Percentiles rank a stretch among this genome's conserved stretches.
These are phyloP conservation scores for Botrytis fabae DNA, from an alignment of 2,329 filamentous ascomycete genomes.

Conservation along the genomic window DNA sequence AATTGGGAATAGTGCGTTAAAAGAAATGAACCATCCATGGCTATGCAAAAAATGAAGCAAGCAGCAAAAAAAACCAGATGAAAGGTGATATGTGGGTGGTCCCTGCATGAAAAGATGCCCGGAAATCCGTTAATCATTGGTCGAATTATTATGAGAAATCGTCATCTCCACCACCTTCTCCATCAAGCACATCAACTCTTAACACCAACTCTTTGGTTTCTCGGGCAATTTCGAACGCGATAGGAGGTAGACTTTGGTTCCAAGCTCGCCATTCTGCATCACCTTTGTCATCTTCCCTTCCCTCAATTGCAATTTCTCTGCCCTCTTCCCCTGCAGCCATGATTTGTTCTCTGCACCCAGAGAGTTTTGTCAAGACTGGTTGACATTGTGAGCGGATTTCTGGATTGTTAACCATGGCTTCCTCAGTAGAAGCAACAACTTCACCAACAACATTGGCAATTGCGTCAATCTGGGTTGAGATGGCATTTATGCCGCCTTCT, in stretches of 20 bases:
- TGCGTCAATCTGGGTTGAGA: conserved; percentile 68
- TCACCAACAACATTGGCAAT: conserved; percentile 71
- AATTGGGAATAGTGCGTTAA: conserved; percentile 13
- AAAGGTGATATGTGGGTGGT: neutral
- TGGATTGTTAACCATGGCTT: conserved; percentile 54
- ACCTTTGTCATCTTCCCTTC: conserved; percentile 53
- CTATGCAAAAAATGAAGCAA: conserved; percentile 22
- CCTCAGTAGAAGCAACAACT: conserved; percentile 66
- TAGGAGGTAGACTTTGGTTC: conserved; percentile 72
- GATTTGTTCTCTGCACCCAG: conserved; percentile 64
- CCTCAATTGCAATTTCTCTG: conserved; percentile 56
- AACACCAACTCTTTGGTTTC: conserved; percentile 74
- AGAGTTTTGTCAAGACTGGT: conserved; percentile 56
- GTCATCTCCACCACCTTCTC: conserved; percentile 34
- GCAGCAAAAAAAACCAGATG: neutral
- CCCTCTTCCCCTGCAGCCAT: conserved; percentile 63
- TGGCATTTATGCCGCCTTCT: conserved; percentile 61
- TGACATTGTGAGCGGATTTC: conserved; percentile 52
- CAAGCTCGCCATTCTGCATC: conserved; percentile 60
- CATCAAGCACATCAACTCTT: conserved; percentile 45
- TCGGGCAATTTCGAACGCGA: conserved; percentile 83
- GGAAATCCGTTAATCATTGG: neutral
- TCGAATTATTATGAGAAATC: conserved; percentile 30
- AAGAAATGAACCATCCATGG: conserved; percentile 12
- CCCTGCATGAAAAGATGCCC: neutral